Percentiles rank a stretch among this genome's conserved stretches.
These are phyloP conservation scores for Eimeria falciformis DNA, from an alignment of 169 alveolate genomes.

Conservation along the genomic window DNA sequence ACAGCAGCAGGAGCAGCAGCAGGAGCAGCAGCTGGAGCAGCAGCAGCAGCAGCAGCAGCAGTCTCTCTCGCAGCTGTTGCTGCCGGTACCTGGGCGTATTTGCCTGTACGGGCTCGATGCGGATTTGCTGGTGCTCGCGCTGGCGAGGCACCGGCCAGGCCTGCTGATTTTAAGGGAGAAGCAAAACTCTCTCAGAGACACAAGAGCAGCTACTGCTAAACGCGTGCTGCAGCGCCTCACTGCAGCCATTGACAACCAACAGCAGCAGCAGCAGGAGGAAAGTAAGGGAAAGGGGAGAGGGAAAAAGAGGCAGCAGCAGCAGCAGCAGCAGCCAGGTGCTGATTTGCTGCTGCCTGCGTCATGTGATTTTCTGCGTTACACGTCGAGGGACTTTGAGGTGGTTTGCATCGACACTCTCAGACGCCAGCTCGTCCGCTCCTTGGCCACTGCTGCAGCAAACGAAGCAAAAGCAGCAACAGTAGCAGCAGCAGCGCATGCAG, in stretches of 20 bases:
- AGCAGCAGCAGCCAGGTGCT: not conserved
- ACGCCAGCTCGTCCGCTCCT: conserved; percentile 11
- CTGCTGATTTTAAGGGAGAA: conserved; percentile 95
- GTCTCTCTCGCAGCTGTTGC: not conserved
- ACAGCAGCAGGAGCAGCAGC: conserved; percentile 40
- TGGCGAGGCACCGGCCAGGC: conserved; percentile 97
- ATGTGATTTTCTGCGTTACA: conserved; percentile 54
- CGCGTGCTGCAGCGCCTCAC: conserved; percentile 56
- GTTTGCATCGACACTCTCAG: conserved; percentile 65
- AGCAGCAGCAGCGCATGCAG: conserved; percentile 32
- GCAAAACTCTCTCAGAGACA: conserved; percentile 29
- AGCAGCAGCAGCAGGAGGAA: conserved; percentile 36
- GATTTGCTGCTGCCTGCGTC: conserved; percentile 43
- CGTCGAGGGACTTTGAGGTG: conserved; percentile 72
- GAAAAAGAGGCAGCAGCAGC: conserved; percentile 5
- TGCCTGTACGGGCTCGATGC: conserved; percentile 99
- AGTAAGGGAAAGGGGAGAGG: conserved; percentile 40
- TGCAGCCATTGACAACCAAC: not conserved
- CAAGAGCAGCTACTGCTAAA: conserved; percentile 65
- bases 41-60: conserved; percentile 59
- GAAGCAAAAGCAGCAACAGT: conserved; percentile 54
- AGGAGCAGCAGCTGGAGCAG: conserved; percentile 54
- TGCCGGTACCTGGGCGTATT: conserved; percentile 69
- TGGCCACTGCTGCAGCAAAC: conserved; percentile 15
- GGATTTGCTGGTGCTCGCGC: conserved; percentile 97